Evolutionary conservation across 139 green algal species (phyloP), one percentile per base, ranked within the genome.

Genomic region (Tetraselmis chui): DNA sequence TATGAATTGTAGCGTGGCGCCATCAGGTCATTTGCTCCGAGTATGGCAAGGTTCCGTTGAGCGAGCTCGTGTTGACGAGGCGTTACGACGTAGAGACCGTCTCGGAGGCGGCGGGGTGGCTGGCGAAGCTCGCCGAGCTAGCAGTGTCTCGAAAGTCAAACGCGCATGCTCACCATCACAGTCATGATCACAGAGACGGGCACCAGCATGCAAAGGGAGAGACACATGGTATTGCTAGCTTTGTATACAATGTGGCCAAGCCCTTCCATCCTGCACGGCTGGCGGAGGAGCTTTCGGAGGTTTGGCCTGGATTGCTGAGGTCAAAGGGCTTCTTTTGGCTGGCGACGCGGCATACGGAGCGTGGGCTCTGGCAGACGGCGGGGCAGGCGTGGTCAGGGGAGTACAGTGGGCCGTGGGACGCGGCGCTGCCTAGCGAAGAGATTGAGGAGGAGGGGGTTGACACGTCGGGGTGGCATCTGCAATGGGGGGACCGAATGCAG

Each of bases 251-350:
- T 78, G 88, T 88, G 2, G 75, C 77, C 29, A 85, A 87, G 1
- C 90, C 90, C 1, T 93, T 93, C 87, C 89, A 92, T 79, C 87
- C 90, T 0, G 18, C 32, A 45, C 84, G 88, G 30, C 76, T 93
- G 31, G 18, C 89, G 78, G 88, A 91, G 0, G 26, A 85, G n/a
- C 82, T 93, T 23, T 87, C 84, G 1, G 29, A 45, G 31, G 30
- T 25, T 27, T 59, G 76, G 25, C 76, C 45, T 67, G 45, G 45
- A 25, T 67, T 67, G 45, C 45, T 67, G 45, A 67, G 45, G 45
- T 67, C 45, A 67, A 67, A 67, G 85, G 90, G 90, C 28, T 92
- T 91, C 85, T 91, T 89, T 77, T 93, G 90, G 90, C 83, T 93
- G 30, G 90, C 90, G 22, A 89, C 85, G 0, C 84, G 90, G 2